Conservation (phyloP, 306 rosid species). For the Luffa acutangula region DNA sequence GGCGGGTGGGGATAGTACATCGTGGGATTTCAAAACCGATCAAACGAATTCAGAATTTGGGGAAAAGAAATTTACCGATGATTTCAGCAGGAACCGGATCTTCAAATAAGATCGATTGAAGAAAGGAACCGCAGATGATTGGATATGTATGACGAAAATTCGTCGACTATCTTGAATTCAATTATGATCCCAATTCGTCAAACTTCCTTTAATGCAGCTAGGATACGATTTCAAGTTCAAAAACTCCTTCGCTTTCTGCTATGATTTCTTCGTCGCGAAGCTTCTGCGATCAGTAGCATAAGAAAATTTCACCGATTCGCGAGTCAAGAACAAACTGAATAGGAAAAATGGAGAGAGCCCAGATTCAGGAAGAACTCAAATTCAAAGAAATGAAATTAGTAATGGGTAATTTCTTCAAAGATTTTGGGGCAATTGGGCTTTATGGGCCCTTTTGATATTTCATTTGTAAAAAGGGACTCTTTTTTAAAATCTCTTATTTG, state of each 20-base stretch:
- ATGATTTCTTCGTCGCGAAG: background rate
- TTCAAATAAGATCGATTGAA: background rate
- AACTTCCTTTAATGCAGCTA: background rate
- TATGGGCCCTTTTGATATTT: too few relatives aligned
- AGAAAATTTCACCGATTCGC: background rate
- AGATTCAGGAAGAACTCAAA: background rate
- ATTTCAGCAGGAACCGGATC: background rate
- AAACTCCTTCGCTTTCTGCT: background rate
- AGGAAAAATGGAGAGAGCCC: background rate
- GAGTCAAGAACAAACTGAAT: background rate
- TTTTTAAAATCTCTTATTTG: too few relatives aligned
- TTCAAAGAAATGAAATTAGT: background rate
- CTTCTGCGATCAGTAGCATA: background rate
- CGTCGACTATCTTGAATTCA: background rate
- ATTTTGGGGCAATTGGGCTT: too few relatives aligned
- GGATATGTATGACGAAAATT: background rate
- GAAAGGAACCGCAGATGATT: background rate
- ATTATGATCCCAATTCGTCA: background rate
- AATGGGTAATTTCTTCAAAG: background rate
- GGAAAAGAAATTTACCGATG: background rate
- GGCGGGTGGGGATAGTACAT: constrained; percentile 13
- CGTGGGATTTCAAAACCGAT: background rate
- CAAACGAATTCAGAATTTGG: background rate
- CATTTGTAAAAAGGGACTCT: too few relatives aligned
- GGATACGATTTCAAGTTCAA: background rate